Conservation (phyloP, 805 yeast genomes). For the Hanseniaspora pseudoguilliermondii region DNA sequence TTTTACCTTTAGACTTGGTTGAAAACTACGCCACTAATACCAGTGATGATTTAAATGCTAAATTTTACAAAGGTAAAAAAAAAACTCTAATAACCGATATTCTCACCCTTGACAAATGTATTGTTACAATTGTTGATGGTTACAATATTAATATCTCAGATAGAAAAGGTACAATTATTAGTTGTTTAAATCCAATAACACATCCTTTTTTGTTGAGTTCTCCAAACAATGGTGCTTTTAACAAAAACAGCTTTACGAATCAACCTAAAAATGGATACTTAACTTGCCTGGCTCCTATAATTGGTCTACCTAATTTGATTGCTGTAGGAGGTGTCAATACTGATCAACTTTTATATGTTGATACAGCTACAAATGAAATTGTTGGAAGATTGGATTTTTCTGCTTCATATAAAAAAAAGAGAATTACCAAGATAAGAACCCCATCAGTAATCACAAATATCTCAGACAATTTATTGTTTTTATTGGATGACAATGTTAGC, state of each 20-base stretch:
- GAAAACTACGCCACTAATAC: not conserved
- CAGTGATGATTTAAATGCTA: not conserved
- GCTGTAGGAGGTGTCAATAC: constrained; percentile 11
- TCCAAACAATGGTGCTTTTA: not conserved
- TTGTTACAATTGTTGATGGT: constrained; percentile 6
- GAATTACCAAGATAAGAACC: constrained; percentile 1
- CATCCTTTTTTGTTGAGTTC: constrained; percentile 11
- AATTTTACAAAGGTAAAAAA: not conserved
- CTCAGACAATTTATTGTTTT: constrained; percentile 1
- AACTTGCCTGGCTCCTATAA: constrained; percentile 2
- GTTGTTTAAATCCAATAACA: constrained; percentile 8
- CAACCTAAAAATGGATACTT: constrained; percentile 1
- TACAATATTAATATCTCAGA: constrained; percentile 9
- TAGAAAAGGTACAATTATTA: constrained; percentile 1
- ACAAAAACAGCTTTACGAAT: not conserved
- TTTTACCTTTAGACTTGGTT: constrained; percentile 8
- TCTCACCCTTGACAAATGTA: not conserved
- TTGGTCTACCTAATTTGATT: constrained; percentile 1
- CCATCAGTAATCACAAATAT: not conserved
- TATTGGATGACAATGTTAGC: not conserved
- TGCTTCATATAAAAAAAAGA: not conserved
- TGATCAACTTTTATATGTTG: constrained; percentile 8
- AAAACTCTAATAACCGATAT: not conserved
- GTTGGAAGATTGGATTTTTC: constrained; percentile 5
- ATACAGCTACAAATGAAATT: not conserved